Conservation (phyloP, 2,329 filamentous ascomycete genomes). For the Mycosphaerella sp. region DNA sequence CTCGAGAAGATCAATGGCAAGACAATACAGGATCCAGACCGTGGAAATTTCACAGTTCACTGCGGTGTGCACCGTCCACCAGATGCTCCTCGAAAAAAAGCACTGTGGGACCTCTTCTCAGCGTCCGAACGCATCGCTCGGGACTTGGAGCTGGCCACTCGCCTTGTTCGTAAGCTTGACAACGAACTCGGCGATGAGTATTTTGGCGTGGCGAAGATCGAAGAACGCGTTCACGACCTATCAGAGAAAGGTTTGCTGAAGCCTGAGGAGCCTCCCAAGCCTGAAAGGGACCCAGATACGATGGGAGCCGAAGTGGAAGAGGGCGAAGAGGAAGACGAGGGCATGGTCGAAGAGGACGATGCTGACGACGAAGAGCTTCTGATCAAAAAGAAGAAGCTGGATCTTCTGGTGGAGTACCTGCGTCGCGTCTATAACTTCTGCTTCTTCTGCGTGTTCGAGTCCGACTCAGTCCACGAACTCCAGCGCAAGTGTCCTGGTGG, state of each 20-base stretch:
- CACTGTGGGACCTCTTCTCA: slow-evolving; percentile 93
- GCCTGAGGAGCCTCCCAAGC: slow-evolving; percentile 50
- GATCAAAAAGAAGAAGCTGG: slow-evolving; percentile 92
- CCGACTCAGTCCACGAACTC: slow-evolving; percentile 92
- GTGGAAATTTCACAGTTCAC: slow-evolving; percentile 95
- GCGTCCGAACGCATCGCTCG: slow-evolving; percentile 88
- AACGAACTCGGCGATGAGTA: slow-evolving; percentile 70
- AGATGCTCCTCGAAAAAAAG: slow-evolving; percentile 81
- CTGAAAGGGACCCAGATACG: slow-evolving; percentile 53
- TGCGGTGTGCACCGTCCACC: slow-evolving; percentile 93
- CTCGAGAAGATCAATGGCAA: slow-evolving; percentile 95
- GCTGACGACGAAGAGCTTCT: slow-evolving; percentile 84
- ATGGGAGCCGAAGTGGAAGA: slow-evolving; percentile 67
- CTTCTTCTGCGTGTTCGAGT: slow-evolving; percentile 99
- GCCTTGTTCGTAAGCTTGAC: slow-evolving; percentile 79
- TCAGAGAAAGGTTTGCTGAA: slow-evolving; percentile 71
- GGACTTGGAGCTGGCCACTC: slow-evolving; percentile 75
- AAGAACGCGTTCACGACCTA: slow-evolving; percentile 78
- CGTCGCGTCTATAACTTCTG: slow-evolving; percentile 97
- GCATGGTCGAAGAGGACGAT: slow-evolving; percentile 56
- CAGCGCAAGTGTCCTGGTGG: slow-evolving; percentile 93
- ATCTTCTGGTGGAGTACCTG: slow-evolving; percentile 92
- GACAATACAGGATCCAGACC: slow-evolving; percentile 87
- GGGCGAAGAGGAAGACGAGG: slow-evolving; percentile 60
- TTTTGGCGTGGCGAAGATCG: slow-evolving; percentile 72